These are phyloP conservation scores for Suhomyces choctaworum DNA, from an alignment of 1,139 yeast species.

Conservation along the genomic window DNA sequence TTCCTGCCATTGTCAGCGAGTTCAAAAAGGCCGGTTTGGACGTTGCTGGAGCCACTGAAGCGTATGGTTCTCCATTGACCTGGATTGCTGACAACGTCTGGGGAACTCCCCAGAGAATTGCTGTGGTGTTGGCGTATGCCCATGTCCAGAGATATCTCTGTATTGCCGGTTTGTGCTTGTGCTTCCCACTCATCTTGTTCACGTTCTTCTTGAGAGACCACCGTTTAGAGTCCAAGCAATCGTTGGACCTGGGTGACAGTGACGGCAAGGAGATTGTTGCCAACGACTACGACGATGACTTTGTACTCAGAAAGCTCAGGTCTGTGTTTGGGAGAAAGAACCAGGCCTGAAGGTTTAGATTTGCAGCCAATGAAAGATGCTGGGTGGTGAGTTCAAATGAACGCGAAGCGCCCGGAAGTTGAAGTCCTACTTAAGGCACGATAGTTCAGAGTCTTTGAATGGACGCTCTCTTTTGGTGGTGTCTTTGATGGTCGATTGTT, in stretches of 20 bases:
- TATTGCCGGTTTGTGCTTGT: conserved; percentile 53
- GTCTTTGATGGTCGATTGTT: no score
- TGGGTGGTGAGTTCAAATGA: neutral
- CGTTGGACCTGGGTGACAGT: conserved; percentile 27
- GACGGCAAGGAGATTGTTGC: conserved; percentile 37
- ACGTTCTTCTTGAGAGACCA: conserved; percentile 59
- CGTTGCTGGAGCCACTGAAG: conserved; percentile 38
- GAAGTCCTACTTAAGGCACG: no score
- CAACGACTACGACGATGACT: conserved; percentile 39
- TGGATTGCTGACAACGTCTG: conserved; percentile 50
- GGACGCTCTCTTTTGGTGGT: no score
- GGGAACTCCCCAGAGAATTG: conserved; percentile 61
- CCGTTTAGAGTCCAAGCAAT: conserved; percentile 41
- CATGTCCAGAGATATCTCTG: conserved; percentile 60
- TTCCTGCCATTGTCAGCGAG: conserved; percentile 25
- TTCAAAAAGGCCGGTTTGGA: conserved; percentile 18
- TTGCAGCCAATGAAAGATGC: neutral
- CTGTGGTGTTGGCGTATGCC: conserved; percentile 58
- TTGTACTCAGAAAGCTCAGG: conserved; percentile 12
- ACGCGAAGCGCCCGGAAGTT: no score
- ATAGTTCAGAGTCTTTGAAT: no score
- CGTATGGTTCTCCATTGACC: conserved; percentile 55
- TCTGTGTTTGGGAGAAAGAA: conserved; percentile 9
- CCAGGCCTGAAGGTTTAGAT: no score
- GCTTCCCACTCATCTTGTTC: conserved; percentile 50